Evolutionary conservation across 2,329 filamentous ascomycete genomes (phyloP).

Genomic region (Fusarium pilosicola): DNA sequence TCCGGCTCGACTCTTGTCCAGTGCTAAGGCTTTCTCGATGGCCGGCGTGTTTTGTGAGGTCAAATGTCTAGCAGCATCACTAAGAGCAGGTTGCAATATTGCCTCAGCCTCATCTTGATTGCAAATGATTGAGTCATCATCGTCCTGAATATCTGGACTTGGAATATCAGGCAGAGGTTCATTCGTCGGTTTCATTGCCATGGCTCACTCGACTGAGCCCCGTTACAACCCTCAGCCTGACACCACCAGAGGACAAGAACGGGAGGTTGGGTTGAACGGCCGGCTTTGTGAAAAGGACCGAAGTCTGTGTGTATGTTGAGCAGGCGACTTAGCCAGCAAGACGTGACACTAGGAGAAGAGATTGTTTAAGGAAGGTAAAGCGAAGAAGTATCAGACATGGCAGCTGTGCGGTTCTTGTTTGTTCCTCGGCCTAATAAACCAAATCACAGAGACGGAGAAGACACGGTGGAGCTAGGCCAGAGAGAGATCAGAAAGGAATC

Average conservation of each 20-base stretch:
- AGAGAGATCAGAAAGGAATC: background rate
- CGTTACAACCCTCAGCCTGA: background rate
- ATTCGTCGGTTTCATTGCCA: slow-evolving; percentile 16
- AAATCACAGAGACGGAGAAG: slow-evolving; percentile 4
- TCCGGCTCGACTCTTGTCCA: slow-evolving; percentile 54
- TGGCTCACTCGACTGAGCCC: slow-evolving; percentile 7
- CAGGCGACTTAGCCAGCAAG: background rate
- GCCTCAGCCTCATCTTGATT: slow-evolving; percentile 68
- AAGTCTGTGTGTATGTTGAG: slow-evolving; percentile 13
- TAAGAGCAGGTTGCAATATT: slow-evolving; percentile 68
- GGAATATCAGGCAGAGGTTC: slow-evolving; percentile 7
- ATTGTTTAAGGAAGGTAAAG: slow-evolving; percentile 21
- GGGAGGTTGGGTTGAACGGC: background rate
- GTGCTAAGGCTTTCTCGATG: slow-evolving; percentile 65
- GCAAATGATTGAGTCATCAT: slow-evolving; percentile 42
- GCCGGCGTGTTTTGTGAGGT: slow-evolving; percentile 65
- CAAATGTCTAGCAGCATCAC: slow-evolving; percentile 64
- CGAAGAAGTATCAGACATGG: slow-evolving; percentile 22
- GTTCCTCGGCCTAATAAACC: slow-evolving; percentile 21
- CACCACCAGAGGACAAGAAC: background rate
- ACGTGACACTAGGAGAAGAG: slow-evolving; percentile 3
- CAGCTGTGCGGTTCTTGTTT: slow-evolving; percentile 5
- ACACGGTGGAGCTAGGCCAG: slow-evolving; percentile 34
- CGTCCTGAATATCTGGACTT: slow-evolving; percentile 22
- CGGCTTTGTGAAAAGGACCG: slow-evolving; percentile 5